Base-by-base conservation (phyloP, 169 alveolate genomes). In the Babesia ovata region DNA sequence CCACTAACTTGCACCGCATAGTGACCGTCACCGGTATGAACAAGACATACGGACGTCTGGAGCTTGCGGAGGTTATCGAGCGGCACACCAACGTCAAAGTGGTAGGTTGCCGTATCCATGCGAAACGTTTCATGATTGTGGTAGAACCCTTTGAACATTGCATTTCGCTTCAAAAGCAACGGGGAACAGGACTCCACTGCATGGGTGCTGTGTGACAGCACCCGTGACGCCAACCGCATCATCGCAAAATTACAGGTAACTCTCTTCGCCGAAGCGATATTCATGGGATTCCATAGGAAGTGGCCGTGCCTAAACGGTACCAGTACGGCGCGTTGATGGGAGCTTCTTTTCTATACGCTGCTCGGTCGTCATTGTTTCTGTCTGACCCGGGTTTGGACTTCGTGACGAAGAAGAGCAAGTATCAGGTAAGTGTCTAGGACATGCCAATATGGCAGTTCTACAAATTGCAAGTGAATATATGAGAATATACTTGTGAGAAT, bases 111-210 rank as follows among this genome's bases (percentile, higher is more conserved):
- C 50, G 28, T 56, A 60, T 22, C 48, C 42, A 42, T 10, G 22
- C 0, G 22, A 13, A 14, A 28, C 74, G 19, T 16, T 45, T 19
- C 26, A 26, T 46, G n/a, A 6, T 10, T 21, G 16, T 17, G 7
- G 19, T 52, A 83, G 90, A 39, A 75, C 19, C 87, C 90, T 39
- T 65, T 62, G 24, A 78, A 90, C 65, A 86, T 86, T 11, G 63
- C 84, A 24, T 90, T 90, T 65, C 86, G 94, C 36, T 90, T 90
- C 79, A 90, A 85, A 83, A 79, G 81, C 60, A 82, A 85, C 70
- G 94, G 94, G n/a, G 88, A 72, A 33, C 94, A 90, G 76, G 90
- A 87, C 54, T 82, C 88, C 44, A 71, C 87, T 26, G 94, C 94
- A 48, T 90, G 91, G 91, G 90, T 90, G 36, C 66, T 90, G 46